These are phyloP conservation scores for Cystobasidium slooffiae DNA, from an alignment of 1,284 basidiomycete genomes.

Conservation along the genomic window DNA sequence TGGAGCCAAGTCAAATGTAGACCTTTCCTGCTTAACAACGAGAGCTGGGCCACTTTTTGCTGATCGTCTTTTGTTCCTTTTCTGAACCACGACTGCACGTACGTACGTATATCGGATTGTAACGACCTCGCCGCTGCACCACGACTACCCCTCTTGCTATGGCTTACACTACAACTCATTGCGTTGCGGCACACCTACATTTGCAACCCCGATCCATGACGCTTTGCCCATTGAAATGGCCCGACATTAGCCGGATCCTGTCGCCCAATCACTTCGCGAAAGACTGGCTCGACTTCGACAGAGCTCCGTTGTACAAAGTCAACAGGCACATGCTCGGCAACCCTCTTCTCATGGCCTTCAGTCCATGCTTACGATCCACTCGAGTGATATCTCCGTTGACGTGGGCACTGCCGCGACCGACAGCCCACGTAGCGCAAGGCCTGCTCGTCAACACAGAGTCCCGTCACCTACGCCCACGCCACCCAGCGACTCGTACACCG, in stretches of 20 bases:
- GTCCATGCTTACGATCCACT: slow-evolving; percentile 7
- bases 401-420: slow-evolving; percentile 1
- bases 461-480: background rate
- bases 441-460: background rate
- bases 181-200: too few species aligned
- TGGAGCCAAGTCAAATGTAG: slow-evolving; percentile 6
- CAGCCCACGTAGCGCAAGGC: slow-evolving; percentile 8
- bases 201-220: background rate
- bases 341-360: background rate
- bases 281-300: background rate
- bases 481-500: slow-evolving; percentile 14
- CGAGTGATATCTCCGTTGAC: slow-evolving; percentile 13
- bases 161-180: too few species aligned
- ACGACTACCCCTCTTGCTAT: too few species aligned
- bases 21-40: background rate
- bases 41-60: background rate
- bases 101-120: background rate
- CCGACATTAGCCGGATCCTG: background rate
- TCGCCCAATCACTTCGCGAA: slow-evolving; percentile 1
- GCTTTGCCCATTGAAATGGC: background rate
- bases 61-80: background rate
- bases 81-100: background rate
- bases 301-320: background rate
- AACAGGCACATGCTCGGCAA: background rate
- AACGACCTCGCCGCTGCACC: too few species aligned